phyloP scores from a whole-genome alignment of 2,329 filamentous ascomycete species.

The Diaporthe australafricana region DNA sequence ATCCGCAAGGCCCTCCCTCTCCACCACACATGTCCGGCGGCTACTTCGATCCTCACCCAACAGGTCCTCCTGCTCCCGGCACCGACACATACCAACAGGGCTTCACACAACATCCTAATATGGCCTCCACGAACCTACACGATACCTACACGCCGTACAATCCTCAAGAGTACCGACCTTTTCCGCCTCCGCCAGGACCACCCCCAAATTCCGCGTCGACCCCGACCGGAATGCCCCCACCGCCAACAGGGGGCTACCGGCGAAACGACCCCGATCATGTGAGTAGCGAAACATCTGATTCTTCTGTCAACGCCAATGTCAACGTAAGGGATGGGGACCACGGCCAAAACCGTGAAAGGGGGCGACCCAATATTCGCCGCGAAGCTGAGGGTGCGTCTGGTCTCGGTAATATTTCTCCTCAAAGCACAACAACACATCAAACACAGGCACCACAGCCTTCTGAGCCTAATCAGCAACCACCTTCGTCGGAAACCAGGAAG shows the following conservation, averaged over 20 bases:
- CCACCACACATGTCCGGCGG: constrained; percentile 65
- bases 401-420: constrained; percentile 30
- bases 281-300: constrained; percentile 35
- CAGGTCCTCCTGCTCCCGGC: neutral
- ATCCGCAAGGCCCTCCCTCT: constrained; percentile 52
- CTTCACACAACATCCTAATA: constrained; percentile 53
- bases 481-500: constrained; percentile 12
- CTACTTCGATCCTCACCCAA: constrained; percentile 51
- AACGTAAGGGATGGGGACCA: constrained; percentile 6
- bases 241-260: constrained; percentile 40
- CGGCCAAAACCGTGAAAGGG: constrained; percentile 1
- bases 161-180: constrained; percentile 56
- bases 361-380: constrained; percentile 17
- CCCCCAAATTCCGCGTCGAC: constrained; percentile 44
- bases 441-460: neutral
- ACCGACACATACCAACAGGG: constrained; percentile 39
- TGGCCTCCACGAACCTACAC: constrained; percentile 45
- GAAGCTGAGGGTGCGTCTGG: constrained; percentile 35
- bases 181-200: constrained; percentile 51
- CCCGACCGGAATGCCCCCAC: constrained; percentile 39
- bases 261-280: constrained; percentile 37
- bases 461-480: neutral
- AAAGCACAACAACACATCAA: constrained; percentile 6
- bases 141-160: constrained; percentile 54
- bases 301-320: constrained; percentile 30